Evolutionary conservation across 148 eudicot genomes (phyloP).

Genomic region (Amaranthus palmeri): DNA sequence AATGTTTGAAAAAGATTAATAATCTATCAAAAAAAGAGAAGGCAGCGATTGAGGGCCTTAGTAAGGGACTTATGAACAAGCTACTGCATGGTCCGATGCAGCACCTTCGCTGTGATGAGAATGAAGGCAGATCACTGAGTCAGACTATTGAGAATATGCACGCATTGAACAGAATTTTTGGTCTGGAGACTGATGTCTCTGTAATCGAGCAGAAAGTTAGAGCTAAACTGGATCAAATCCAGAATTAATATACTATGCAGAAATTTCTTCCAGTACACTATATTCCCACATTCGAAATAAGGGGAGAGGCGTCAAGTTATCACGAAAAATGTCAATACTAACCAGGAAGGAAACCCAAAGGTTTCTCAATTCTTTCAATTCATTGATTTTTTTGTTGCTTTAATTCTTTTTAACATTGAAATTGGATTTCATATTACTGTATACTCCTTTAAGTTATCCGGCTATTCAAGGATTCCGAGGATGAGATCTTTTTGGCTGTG

Average conservation of each 20-base stretch:
- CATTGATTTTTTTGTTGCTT: conserved; percentile 20
- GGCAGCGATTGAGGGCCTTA: conserved; percentile 79
- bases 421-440: conserved; percentile 21
- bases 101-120: conserved; percentile 91
- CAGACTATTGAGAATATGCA: conserved; percentile 95
- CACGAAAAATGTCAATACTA: background rate
- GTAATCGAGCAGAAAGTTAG: conserved; percentile 88
- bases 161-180: conserved; percentile 89
- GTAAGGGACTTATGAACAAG: conserved; percentile 84
- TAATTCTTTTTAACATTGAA: conserved; percentile 20
- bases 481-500: conserved; percentile 14
- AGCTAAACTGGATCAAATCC: conserved; percentile 80
- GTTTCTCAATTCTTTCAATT: conserved; percentile 12
- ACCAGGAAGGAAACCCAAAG: conserved; percentile 5
- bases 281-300: conserved; percentile 35
- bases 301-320: conserved; percentile 28
- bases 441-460: background rate
- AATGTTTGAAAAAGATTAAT: conserved; percentile 69
- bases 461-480: conserved; percentile 18
- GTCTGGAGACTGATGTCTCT: conserved; percentile 82
- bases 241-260: conserved; percentile 37
- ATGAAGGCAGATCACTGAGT: conserved; percentile 67
- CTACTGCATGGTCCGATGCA: conserved; percentile 94
- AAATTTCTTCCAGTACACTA: conserved; percentile 14
- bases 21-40: conserved; percentile 62